Conservation (phyloP, 345 rosid species). For the Hevea brasiliensis region DNA sequence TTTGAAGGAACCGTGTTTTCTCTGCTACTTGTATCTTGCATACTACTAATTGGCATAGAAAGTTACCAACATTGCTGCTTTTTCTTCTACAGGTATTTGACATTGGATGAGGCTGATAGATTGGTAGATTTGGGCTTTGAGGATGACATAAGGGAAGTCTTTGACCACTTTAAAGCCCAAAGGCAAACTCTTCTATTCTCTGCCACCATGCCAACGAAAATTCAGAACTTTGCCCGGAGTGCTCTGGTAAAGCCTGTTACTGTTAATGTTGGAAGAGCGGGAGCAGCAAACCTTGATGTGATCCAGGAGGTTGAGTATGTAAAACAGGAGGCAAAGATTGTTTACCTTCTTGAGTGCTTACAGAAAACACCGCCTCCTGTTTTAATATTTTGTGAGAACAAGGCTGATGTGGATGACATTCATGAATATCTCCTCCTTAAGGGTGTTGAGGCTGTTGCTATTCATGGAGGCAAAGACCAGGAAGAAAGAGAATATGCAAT, state of each 20-base stretch:
- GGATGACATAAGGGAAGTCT: conserved; percentile 95
- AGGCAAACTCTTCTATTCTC: conserved; percentile 89
- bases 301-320: conserved; percentile 96
- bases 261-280: conserved; percentile 91
- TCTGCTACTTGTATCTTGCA: neutral
- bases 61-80: conserved; percentile 14
- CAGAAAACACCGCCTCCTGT: conserved; percentile 97
- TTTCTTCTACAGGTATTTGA: conserved; percentile 70
- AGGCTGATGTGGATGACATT: conserved; percentile 91
- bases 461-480: conserved; percentile 95
- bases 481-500: conserved; percentile 91
- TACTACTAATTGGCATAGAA: neutral
- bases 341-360: conserved; percentile 87
- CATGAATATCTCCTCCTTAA: conserved; percentile 87
- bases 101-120: conserved; percentile 93
- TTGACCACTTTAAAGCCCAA: conserved; percentile 89
- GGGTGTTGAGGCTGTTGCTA: conserved; percentile 92
- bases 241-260: conserved; percentile 85
- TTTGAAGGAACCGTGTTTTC: neutral
- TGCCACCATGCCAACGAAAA: conserved; percentile 94
- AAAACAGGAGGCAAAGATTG: conserved; percentile 93
- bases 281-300: conserved; percentile 97
- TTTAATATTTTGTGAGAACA: conserved; percentile 88
- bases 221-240: conserved; percentile 86
- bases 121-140: conserved; percentile 95